Evolutionary conservation across 2,329 filamentous ascomycete genomes (phyloP).

Genomic region (Aspergillus piperis): DNA sequence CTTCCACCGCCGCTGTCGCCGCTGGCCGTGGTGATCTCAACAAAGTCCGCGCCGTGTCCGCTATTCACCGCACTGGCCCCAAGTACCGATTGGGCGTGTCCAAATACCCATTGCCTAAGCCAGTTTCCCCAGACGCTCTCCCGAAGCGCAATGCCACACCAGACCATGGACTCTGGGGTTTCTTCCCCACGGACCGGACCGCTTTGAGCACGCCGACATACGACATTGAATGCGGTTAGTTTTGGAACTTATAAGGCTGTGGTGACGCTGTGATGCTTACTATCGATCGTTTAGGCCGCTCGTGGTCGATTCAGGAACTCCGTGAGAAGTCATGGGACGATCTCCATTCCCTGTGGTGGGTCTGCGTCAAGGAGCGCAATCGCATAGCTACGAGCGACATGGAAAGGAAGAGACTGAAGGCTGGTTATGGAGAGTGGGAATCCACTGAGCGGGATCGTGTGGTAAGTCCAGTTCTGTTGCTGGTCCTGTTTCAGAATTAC

Average conservation of each 20-base stretch:
- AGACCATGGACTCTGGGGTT: slow-evolving; percentile 87
- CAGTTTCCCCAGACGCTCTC: slow-evolving; percentile 60
- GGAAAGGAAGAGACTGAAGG: slow-evolving; percentile 67
- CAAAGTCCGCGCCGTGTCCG: slow-evolving; percentile 77
- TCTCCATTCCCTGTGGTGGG: slow-evolving; percentile 90
- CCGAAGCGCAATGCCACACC: slow-evolving; percentile 58
- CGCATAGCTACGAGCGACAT: slow-evolving; percentile 74
- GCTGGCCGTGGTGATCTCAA: slow-evolving; percentile 67
- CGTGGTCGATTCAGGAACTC: slow-evolving; percentile 84
- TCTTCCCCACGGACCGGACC: slow-evolving; percentile 74
- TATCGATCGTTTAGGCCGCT: slow-evolving; percentile 56
- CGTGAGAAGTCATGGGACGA: slow-evolving; percentile 91
- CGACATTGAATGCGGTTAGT: slow-evolving; percentile 66
- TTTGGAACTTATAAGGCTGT: neutral
- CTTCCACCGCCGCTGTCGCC: slow-evolving; percentile 55
- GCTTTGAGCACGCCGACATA: slow-evolving; percentile 72
- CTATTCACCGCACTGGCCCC: slow-evolving; percentile 73
- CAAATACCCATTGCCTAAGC: slow-evolving; percentile 71
- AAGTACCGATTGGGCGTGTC: slow-evolving; percentile 73
- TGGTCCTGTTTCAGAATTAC: neutral
- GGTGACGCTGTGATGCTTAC: slow-evolving; percentile 17
- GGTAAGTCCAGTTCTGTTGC: slow-evolving; percentile 55
- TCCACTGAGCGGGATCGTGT: slow-evolving; percentile 61
- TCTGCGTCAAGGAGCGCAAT: slow-evolving; percentile 88
- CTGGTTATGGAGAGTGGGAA: slow-evolving; percentile 75